Evolutionary conservation across 371 early-diverging fungal genomes (phyloP).

Genomic region (Batkoa obscura): DNA sequence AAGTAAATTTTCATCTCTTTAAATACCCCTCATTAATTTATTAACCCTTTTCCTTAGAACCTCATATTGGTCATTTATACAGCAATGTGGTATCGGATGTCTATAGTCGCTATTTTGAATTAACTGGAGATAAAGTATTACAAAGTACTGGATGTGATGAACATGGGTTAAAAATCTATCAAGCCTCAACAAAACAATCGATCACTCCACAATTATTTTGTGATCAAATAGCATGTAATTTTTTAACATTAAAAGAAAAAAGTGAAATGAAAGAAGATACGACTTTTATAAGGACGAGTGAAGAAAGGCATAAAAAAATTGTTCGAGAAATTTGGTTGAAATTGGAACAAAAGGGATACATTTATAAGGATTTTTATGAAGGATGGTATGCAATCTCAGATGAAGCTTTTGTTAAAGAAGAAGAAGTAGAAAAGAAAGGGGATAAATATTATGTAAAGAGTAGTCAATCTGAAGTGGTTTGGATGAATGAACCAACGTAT

Average conservation of each 20-base stretch:
- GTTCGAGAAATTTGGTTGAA: constrained; percentile 58
- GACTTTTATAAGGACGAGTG: constrained; percentile 79
- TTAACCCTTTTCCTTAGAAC: constrained; percentile 24
- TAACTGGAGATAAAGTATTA: constrained; percentile 36
- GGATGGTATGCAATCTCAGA: constrained; percentile 96
- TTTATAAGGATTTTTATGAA: constrained; percentile 78
- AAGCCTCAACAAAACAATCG: constrained; percentile 53
- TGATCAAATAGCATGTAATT: constrained; percentile 24
- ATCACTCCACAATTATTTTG: constrained; percentile 50
- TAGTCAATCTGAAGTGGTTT: constrained; percentile 69
- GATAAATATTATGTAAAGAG: constrained; percentile 21
- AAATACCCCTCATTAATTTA: no score
- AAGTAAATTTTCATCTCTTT: constrained; percentile 18
- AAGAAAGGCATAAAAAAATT: constrained; percentile 40
- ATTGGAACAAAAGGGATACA: constrained; percentile 47
- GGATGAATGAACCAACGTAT: constrained; percentile 84
- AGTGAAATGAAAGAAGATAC: constrained; percentile 41
- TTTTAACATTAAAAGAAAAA: constrained; percentile 35
- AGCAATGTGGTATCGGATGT: constrained; percentile 73
- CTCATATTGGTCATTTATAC: constrained; percentile 91
- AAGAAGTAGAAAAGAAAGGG: constrained; percentile 40
- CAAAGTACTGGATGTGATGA: constrained; percentile 88
- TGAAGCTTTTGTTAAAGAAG: constrained; percentile 71
- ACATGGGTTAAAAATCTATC: constrained; percentile 90
- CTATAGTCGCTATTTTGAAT: constrained; percentile 43